A percentile compares a stretch with the other conserved stretches of the same genome.
phyloP scores from a whole-genome alignment of 1,284 basidiomycete species.

The Ceratobasidium theobromae region DNA sequence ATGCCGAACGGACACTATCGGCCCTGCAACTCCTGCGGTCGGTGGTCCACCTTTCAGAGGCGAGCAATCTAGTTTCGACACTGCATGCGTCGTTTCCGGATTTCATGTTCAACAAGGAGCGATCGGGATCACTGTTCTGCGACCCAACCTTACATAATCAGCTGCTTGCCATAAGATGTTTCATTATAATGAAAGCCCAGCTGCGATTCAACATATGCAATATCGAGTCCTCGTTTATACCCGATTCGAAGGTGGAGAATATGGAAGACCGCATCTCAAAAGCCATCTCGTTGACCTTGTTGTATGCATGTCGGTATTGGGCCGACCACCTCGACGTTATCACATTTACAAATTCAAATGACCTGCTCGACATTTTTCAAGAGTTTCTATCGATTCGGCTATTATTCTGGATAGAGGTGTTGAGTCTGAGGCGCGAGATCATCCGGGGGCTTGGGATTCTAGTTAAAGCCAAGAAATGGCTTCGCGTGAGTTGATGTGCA shows the following conservation, averaged over 20 bases:
- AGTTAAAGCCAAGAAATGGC: too few relatives aligned
- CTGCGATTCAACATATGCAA: constrained; percentile 9
- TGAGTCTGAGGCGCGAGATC: too few relatives aligned
- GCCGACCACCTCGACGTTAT: too few relatives aligned
- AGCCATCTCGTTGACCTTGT: background rate
- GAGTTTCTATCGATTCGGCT: too few relatives aligned
- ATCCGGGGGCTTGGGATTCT: too few relatives aligned
- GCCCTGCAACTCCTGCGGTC: background rate
- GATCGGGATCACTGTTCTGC: too few relatives aligned
- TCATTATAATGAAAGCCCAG: background rate
- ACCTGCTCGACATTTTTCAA: too few relatives aligned
- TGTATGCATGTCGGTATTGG: too few relatives aligned
- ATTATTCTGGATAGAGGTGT: too few relatives aligned
- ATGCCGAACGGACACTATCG: too few relatives aligned
- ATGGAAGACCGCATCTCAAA: background rate
- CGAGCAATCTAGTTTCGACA: background rate
- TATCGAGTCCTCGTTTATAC: background rate
- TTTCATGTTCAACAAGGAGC: too few relatives aligned
- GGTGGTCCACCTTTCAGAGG: background rate
- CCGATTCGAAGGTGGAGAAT: background rate
- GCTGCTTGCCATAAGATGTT: background rate
- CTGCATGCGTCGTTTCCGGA: background rate
- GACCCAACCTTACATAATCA: background rate
- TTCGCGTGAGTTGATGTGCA: background rate
- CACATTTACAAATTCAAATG: too few relatives aligned